These are phyloP conservation scores for Kodamaea arcana DNA, from an alignment of 1,139 yeast genomes.

Conservation along the genomic window DNA sequence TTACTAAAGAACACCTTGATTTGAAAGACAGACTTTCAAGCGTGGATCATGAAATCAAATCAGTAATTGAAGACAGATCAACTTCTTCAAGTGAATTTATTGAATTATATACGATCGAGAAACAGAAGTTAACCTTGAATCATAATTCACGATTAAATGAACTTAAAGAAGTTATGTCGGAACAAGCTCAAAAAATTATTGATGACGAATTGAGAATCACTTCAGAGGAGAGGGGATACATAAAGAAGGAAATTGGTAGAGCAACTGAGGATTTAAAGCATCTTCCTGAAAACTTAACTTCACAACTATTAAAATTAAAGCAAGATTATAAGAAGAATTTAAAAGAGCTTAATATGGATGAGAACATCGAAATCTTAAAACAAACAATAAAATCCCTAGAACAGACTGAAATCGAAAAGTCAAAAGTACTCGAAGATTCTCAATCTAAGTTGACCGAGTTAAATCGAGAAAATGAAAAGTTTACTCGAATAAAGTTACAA, in stretches of 20 bases:
- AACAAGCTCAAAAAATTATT: conserved; percentile 33
- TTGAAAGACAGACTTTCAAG: conserved; percentile 9
- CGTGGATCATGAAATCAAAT: conserved; percentile 13
- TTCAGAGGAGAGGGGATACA: conserved; percentile 21
- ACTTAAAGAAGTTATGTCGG: conserved; percentile 32
- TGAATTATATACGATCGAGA: conserved; percentile 13
- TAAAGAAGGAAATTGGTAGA: conserved; percentile 13
- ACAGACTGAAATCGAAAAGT: conserved; percentile 7
- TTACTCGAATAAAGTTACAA: conserved; percentile 7
- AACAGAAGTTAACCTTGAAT: conserved; percentile 9
- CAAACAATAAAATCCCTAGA: conserved; percentile 14
- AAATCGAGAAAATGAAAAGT: conserved; percentile 3
- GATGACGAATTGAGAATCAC: conserved; percentile 21
- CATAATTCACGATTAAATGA: conserved; percentile 22
- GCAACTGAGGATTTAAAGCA: conserved; percentile 12
- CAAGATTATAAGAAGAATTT: conserved; percentile 23
- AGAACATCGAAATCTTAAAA: conserved; percentile 13
- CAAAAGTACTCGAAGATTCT: conserved; percentile 5
- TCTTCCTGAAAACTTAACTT: conserved; percentile 19
- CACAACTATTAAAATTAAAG: conserved; percentile 24
- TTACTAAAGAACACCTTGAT: conserved; percentile 11
- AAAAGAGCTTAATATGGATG: conserved; percentile 19
- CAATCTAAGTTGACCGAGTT: neutral
- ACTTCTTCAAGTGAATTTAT: conserved; percentile 27
- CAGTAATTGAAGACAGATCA: conserved; percentile 13